These are phyloP conservation scores for Tremellales sp. DNA, from an alignment of 1,284 basidiomycete species.

Conservation along the genomic window DNA sequence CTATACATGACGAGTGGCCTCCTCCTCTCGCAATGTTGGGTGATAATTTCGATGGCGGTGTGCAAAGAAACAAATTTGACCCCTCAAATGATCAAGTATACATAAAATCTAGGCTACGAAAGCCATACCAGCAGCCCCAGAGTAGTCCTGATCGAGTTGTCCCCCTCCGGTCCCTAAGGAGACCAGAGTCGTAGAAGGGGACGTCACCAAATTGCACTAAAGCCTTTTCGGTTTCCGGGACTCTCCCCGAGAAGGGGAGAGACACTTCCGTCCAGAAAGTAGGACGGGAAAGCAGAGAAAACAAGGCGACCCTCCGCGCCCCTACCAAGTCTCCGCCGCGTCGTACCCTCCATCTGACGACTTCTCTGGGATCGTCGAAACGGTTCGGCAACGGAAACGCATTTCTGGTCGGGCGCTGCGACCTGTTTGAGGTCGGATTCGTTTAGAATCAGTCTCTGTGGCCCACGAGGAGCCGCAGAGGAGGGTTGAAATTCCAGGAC, in stretches of 20 bases:
- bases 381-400: slow-evolving; percentile 22
- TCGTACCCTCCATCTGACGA: slow-evolving; percentile 28
- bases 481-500: slow-evolving; percentile 51
- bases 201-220: slow-evolving; percentile 53
- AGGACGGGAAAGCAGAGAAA: slow-evolving; percentile 8
- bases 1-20: too few species aligned
- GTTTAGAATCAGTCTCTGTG: slow-evolving; percentile 37
- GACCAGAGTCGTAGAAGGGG: slow-evolving; percentile 8
- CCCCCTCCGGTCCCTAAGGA: slow-evolving; percentile 19
- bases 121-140: slow-evolving; percentile 48
- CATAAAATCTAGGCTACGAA: slow-evolving; percentile 47
- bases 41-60: too few species aligned
- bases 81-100: too few species aligned
- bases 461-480: slow-evolving; percentile 6
- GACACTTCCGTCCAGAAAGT: not conserved
- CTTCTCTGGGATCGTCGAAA: slow-evolving; percentile 32
- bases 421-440: slow-evolving; percentile 38
- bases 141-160: slow-evolving; percentile 53
- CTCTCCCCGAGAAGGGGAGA: slow-evolving; percentile 4
- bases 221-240: slow-evolving; percentile 38
- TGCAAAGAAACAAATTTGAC: too few species aligned
- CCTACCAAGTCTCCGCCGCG: slow-evolving; percentile 38
- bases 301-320: slow-evolving; percentile 40
- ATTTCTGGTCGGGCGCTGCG: slow-evolving; percentile 50
- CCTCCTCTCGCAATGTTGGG: too few species aligned